phyloP scores from a whole-genome alignment of 768 basidiomycete species.

The Rhodotorula toruloides region DNA sequence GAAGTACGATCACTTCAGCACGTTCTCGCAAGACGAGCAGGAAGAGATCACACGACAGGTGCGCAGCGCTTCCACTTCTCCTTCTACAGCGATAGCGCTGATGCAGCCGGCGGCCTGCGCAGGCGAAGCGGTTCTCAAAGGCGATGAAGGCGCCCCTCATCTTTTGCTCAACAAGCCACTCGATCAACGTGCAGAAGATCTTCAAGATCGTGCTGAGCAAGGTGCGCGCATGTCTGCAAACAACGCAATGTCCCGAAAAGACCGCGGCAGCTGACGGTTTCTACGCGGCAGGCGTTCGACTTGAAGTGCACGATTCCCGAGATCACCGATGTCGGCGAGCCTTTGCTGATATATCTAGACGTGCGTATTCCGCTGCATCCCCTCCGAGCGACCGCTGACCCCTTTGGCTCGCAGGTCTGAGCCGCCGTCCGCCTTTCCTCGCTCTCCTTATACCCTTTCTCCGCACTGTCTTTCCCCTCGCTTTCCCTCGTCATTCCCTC shows the following conservation, averaged over 20 bases:
- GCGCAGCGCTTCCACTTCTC: constrained; percentile 30
- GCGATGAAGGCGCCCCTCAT: constrained; percentile 99
- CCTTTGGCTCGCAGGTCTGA: neutral
- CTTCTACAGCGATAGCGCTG: too few species aligned
- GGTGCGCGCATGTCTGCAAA: constrained; percentile 30
- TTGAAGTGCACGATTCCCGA: constrained; percentile 92
- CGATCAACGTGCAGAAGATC: constrained; percentile 99
- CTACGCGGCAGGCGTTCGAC: constrained; percentile 65
- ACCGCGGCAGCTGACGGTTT: neutral
- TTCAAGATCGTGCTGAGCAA: constrained; percentile 97
- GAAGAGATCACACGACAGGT: constrained; percentile 99
- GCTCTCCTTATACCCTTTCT: too few species aligned
- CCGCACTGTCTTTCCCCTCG: neutral
- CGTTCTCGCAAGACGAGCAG: constrained; percentile 94
- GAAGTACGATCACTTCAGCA: constrained; percentile 94
- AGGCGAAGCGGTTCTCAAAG: constrained; percentile 96
- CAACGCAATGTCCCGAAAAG: neutral
- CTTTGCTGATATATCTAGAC: constrained; percentile 70
- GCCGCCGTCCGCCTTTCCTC: too few species aligned
- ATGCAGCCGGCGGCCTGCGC: neutral
- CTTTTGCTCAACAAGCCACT: constrained; percentile 97
- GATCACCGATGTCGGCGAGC: constrained; percentile 94
- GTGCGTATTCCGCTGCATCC: neutral
- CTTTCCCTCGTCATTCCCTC: neutral
- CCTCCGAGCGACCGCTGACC: neutral